phyloP scores from a whole-genome alignment of 805 yeast genomes.

The Suhomyces sp. region DNA sequence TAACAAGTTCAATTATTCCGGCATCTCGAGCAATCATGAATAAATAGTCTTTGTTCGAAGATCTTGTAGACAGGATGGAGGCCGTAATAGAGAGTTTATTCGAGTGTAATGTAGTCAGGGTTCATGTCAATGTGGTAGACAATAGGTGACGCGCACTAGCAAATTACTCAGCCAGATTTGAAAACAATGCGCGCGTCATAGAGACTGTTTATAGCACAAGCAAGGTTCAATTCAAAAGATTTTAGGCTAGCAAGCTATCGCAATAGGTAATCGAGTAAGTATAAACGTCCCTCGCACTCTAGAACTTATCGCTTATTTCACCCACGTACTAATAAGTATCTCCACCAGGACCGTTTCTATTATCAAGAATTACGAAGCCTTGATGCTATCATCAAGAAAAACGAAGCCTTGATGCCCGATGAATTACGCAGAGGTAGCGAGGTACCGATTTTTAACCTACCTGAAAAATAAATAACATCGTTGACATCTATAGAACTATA shows the following conservation, averaged over 20 bases:
- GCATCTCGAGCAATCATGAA: background rate
- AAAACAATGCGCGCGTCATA: background rate
- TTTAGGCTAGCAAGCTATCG: background rate
- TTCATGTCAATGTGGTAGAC: background rate
- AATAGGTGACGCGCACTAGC: background rate
- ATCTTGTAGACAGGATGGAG: background rate
- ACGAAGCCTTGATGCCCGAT: background rate
- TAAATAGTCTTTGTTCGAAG: background rate
- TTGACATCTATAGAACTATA: background rate
- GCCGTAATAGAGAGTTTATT: background rate
- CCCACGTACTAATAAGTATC: background rate
- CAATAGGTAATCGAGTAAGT: background rate
- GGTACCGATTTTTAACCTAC: background rate
- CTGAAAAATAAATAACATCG: background rate
- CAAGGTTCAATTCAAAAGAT: background rate
- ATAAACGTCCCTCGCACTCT: background rate
- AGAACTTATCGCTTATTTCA: background rate
- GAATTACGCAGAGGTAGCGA: background rate
- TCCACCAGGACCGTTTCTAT: background rate
- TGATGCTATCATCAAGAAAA: too few relatives aligned
- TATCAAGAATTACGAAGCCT: background rate
- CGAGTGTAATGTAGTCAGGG: background rate
- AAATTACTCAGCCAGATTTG: background rate
- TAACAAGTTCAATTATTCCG: background rate
- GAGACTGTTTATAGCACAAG: background rate